Base-by-base conservation (phyloP, 2,329 filamentous ascomycete species). In the Talaromyces sp. region DNA sequence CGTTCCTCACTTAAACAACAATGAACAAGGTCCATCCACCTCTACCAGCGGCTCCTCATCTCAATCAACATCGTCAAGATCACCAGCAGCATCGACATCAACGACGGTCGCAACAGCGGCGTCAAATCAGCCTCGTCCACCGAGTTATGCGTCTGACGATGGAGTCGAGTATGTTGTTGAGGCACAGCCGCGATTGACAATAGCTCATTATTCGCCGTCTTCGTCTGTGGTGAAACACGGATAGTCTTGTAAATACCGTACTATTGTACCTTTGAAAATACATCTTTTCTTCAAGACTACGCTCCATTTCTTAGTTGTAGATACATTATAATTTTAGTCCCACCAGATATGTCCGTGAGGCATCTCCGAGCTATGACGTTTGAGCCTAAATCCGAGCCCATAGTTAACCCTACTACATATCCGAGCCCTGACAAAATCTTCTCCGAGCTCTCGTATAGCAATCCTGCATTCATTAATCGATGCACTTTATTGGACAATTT, bases 101-200 rank as follows among this genome's bases (percentile, higher is more conserved):
- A 5, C 49, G 31, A 63, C 74, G n/a, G 49, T 67, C 17, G 72
- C 72, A 19, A 72, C 52, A 15, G 33, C 45, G 1, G 22, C 47
- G 11, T 45, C 50, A 56, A 57, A 52, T 4, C 61, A 62, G 41
- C 47, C 78, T 66, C 83, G 90, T 1, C 91, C 91, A 4, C 91
- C 91, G 2, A 92, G 89, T 4, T 95, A 95, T 73, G 82, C 84
- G 3, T 91, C 89, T 0, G 90, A 94, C 10, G 89, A 93, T 70
- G 90, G 90, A 0, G 84, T 92, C 5, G 84, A 84, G 33, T 93
- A 93, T 73, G 86, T 91, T 15, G 82, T 92, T 5, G 87, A 91
- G 69, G 88, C 87, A 0, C 84, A 83, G 64, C 87, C 87, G 50
- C 79, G 87, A 64, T 87, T 86, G 8, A 83, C 83, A 17, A 85